These are phyloP conservation scores for Annulohypoxylon truncatum DNA, from an alignment of 2,329 filamentous ascomycete genomes.

Conservation along the genomic window DNA sequence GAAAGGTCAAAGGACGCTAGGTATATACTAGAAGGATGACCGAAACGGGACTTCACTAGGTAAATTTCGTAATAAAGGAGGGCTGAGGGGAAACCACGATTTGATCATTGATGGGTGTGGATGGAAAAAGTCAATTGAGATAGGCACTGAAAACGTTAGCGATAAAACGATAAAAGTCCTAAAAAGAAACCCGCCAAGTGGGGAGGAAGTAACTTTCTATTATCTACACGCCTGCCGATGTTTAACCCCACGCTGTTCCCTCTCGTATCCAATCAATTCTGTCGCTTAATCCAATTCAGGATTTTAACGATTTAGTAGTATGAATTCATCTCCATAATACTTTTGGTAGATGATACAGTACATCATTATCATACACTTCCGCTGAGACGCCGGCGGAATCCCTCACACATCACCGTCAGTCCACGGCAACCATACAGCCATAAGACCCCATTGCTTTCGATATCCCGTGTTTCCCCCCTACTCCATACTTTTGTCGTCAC, in stretches of 20 bases:
- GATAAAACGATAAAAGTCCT: conserved; percentile 1
- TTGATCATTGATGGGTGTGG: conserved; percentile 7
- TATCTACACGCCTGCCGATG: conserved; percentile 13
- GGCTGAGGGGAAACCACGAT: conserved; percentile 14
- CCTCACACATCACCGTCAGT: conserved; percentile 12
- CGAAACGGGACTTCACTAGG: conserved; percentile 31
- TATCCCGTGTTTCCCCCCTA: conserved; percentile 12
- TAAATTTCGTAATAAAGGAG: conserved; percentile 38
- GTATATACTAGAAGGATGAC: conserved; percentile 24
- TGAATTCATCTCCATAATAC: not conserved
- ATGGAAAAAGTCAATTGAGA: conserved; percentile 30
- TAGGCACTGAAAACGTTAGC: conserved; percentile 6
- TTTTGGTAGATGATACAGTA: conserved; percentile 29
- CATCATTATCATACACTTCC: conserved; percentile 5
- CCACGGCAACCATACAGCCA: not conserved
- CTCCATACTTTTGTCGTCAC: conserved; percentile 2
- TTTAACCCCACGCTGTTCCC: conserved; percentile 13
- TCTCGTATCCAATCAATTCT: conserved; percentile 33
- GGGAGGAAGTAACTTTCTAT: conserved; percentile 6
- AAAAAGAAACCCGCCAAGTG: conserved; percentile 2
- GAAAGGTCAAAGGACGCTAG: conserved; percentile 14
- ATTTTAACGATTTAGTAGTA: conserved; percentile 10
- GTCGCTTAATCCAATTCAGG: conserved; percentile 33
- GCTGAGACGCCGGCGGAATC: conserved; percentile 25
- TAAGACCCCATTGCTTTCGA: conserved; percentile 24